These are phyloP conservation scores for Metschnikowia hibisci DNA, from an alignment of 805 yeast genomes.

Conservation along the genomic window DNA sequence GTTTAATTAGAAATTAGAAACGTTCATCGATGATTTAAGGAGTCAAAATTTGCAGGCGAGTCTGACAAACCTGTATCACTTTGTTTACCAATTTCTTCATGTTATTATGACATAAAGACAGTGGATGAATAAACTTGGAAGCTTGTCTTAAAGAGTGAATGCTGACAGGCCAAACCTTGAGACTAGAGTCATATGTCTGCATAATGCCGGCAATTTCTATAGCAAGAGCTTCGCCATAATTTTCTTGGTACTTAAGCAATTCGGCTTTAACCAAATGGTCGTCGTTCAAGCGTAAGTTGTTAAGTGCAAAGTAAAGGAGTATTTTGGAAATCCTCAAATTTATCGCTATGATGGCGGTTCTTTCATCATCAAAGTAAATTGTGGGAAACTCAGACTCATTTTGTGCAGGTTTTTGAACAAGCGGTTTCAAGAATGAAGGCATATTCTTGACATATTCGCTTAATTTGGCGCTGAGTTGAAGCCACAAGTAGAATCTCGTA, in stretches of 20 bases:
- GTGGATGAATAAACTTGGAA: constrained; percentile 8
- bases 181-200: constrained; percentile 33
- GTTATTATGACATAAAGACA: constrained; percentile 11
- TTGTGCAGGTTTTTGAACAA: constrained; percentile 26
- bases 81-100: constrained; percentile 13
- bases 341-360: constrained; percentile 30
- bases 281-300: constrained; percentile 9
- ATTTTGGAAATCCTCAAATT: constrained; percentile 30
- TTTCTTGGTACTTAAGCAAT: constrained; percentile 22
- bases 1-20: neutral
- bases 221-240: constrained; percentile 26
- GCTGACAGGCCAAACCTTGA: constrained; percentile 33
- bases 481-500: constrained; percentile 25
- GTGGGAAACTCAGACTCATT: constrained; percentile 26
- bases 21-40: neutral
- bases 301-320: constrained; percentile 25
- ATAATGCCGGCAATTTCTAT: constrained; percentile 37
- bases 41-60: constrained; percentile 14
- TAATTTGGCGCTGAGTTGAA: constrained; percentile 21
- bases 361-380: constrained; percentile 34
- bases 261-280: constrained; percentile 21
- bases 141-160: constrained; percentile 32
- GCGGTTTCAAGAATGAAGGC: constrained; percentile 31
- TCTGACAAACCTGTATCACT: constrained; percentile 15
- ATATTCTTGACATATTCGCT: constrained; percentile 28